These are phyloP conservation scores for Nevesoporus exiguus DNA, from an alignment of 768 basidiomycete genomes.

Conservation along the genomic window DNA sequence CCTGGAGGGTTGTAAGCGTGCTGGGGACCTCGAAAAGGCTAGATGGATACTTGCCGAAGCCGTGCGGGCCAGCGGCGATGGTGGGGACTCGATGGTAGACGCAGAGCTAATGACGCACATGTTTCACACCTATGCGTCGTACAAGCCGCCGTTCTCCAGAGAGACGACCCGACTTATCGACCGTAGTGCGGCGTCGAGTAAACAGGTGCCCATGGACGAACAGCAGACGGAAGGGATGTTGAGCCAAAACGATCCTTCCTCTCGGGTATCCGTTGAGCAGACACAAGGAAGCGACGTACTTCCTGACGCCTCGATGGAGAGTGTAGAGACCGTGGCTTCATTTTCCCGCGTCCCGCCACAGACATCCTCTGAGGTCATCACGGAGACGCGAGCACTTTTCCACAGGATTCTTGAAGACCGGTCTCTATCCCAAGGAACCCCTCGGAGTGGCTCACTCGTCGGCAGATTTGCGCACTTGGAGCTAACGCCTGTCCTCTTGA, in stretches of 20 bases:
- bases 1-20: slow-evolving; percentile 85
- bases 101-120: slow-evolving; percentile 77
- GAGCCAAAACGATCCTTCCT: neutral
- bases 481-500: slow-evolving; percentile 62
- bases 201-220: slow-evolving; percentile 5
- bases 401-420: slow-evolving; percentile 51
- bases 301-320: slow-evolving; percentile 3
- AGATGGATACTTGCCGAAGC: slow-evolving; percentile 93
- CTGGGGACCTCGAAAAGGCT: slow-evolving; percentile 77
- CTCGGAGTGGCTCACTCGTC: slow-evolving; percentile 8
- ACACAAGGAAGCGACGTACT: neutral
- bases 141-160: slow-evolving; percentile 66
- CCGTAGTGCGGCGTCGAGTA: neutral
- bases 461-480: slow-evolving; percentile 55
- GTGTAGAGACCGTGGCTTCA: slow-evolving; percentile 8
- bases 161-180: slow-evolving; percentile 44
- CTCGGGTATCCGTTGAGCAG: slow-evolving; percentile 3
- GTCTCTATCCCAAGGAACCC: neutral
- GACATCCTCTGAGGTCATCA: slow-evolving; percentile 64
- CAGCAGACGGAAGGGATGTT: neutral
- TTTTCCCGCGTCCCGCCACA: slow-evolving; percentile 65
- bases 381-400: slow-evolving; percentile 68
- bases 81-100: slow-evolving; percentile 40
- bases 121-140: slow-evolving; percentile 85
- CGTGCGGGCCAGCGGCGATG: slow-evolving; percentile 24